A percentile compares a stretch with the other conserved stretches of the same genome.
These are phyloP conservation scores for Ogataea populi-albae DNA, from an alignment of 805 yeast genomes.

Conservation along the genomic window DNA sequence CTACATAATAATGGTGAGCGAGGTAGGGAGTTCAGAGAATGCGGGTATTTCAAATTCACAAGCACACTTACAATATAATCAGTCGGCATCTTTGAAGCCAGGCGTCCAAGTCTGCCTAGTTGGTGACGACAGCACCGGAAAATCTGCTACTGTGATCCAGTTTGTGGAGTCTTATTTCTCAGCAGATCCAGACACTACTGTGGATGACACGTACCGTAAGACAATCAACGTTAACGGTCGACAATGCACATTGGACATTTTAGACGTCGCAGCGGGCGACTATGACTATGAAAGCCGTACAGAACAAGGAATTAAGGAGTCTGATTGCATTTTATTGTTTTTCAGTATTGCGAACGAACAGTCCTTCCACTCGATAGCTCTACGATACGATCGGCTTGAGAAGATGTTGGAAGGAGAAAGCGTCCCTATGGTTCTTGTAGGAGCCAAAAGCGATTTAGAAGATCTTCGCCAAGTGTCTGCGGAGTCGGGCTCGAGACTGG, in stretches of 20 bases:
- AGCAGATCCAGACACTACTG: constrained; percentile 22
- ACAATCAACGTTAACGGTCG: constrained; percentile 34
- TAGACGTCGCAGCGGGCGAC: constrained; percentile 91
- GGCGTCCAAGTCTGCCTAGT: constrained; percentile 30
- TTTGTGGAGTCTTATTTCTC: constrained; percentile 23
- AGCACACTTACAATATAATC: too few species aligned
- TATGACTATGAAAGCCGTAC: constrained; percentile 34
- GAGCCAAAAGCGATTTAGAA: constrained; percentile 75
- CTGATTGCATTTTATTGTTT: constrained; percentile 50
- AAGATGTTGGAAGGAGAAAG: constrained; percentile 48
- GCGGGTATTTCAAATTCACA: too few species aligned
- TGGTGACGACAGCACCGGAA: constrained; percentile 33
- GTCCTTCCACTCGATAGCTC: constrained; percentile 37
- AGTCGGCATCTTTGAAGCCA: too few species aligned
- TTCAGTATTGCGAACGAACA: constrained; percentile 49
- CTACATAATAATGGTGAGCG: too few species aligned
- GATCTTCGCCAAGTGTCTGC: constrained; percentile 69
- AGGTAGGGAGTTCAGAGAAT: too few species aligned
- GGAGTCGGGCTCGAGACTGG: constrained; percentile 29
- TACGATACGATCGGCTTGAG: constrained; percentile 60
- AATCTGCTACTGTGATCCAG: constrained; percentile 28
- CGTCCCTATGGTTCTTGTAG: constrained; percentile 50
- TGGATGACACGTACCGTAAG: constrained; percentile 30
- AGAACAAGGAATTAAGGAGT: constrained; percentile 21
- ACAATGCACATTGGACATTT: constrained; percentile 41